Percentiles rank a stretch among this genome's conserved stretches.
Conservation (phyloP, 306 rosid genomes). For the Fagus sylvatica region DNA sequence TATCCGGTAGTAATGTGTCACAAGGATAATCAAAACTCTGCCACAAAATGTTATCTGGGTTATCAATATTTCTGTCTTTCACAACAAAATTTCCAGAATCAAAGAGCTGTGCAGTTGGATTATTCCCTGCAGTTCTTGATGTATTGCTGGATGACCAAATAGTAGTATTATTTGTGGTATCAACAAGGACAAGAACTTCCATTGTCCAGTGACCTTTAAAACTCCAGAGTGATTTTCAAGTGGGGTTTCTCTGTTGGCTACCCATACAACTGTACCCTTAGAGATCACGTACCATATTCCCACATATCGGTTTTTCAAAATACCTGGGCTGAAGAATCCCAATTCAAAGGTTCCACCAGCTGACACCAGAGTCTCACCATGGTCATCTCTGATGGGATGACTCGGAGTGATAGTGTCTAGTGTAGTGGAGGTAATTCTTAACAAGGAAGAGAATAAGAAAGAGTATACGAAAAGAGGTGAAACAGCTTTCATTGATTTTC, state of each 20-base stretch:
- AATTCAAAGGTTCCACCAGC: neutral
- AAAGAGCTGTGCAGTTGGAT: slow-evolving; percentile 32
- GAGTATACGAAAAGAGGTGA: too few species aligned
- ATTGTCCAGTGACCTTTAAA: neutral
- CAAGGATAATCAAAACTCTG: slow-evolving; percentile 43
- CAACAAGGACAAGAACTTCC: too few species aligned
- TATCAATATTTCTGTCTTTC: neutral
- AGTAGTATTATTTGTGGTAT: too few species aligned
- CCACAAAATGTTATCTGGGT: neutral
- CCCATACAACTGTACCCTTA: slow-evolving; percentile 17
- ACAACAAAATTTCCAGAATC: slow-evolving; percentile 43
- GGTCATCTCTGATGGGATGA: neutral
- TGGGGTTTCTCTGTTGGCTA: slow-evolving; percentile 24
- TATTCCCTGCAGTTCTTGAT: neutral
- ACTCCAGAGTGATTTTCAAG: neutral
- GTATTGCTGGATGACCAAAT: too few species aligned
- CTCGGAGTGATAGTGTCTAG: neutral
- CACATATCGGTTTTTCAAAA: slow-evolving; percentile 10
- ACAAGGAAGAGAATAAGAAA: too few species aligned
- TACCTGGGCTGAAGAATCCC: slow-evolving; percentile 26
- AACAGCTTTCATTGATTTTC: too few species aligned
- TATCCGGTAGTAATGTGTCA: slow-evolving; percentile 24
- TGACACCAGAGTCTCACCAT: neutral
- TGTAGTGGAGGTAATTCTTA: too few species aligned
- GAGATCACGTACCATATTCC: slow-evolving; percentile 27